Base-by-base conservation (phyloP, 2,329 filamentous ascomycete genomes). In the Hyphodiscus sp. region DNA sequence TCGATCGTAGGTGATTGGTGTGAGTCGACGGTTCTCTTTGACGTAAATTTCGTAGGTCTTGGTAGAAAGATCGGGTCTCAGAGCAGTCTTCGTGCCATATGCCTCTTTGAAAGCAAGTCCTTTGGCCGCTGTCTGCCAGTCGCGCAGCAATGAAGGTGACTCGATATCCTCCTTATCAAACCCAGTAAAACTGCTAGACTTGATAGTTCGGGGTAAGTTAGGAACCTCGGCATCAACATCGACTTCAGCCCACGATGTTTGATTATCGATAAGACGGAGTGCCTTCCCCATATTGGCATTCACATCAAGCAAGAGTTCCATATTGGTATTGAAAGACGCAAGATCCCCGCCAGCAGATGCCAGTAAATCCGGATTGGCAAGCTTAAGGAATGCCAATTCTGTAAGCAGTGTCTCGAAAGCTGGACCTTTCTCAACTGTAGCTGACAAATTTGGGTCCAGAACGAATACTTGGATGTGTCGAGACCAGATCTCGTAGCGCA, bases 11-110 rank as follows among this genome's bases (percentile, higher is more conserved):
- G 85, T 87, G 20, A 73, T 66, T 2, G 94, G 94, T 0, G 94
- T 99, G 52, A 99, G 81, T 59, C 94, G 85, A 58, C 94, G 89
- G 75, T 95, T 96, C 76, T 97, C 94, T 76, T 95, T 90, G 71
- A 99, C 91, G 51, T 84, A 86, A 51, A 96, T 87, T 43, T 90
- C 89, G 65, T 81, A 85, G 1, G 92, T 97, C 80, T 92, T 91
- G 67, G 89, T 83, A 10, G 86, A 75, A 51, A 95, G 76, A 66
- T 99, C 94, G 11, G 94, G 94, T 51, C 94, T 88, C 42, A 99
- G 82, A 50, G 75, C 75, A 59, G 76, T 77, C 66, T 82, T 76
- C 20, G 90, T 91, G 58, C 81, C 85, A 67, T 91, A 97, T 0
- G 90, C 92, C 73, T 99, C 94, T 77, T 95, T 96, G 81, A 99